phyloP scores from a whole-genome alignment of 2,329 filamentous ascomycete genomes.

The Aureobasidium sp. region DNA sequence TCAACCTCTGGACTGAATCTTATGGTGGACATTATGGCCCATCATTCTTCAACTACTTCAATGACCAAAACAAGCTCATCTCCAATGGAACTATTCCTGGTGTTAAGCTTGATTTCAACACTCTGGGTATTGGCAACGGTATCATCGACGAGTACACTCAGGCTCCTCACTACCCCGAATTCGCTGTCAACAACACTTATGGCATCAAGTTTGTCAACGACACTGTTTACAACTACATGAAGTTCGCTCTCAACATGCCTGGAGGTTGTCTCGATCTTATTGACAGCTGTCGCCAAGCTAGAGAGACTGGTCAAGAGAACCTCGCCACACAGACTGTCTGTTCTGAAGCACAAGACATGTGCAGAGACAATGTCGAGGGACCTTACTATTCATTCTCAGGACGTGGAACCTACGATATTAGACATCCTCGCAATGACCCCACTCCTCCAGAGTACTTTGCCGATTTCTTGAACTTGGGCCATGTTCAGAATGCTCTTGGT shows the following conservation, averaged over 20 bases:
- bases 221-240: conserved; percentile 53
- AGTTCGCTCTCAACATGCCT: conserved; percentile 45
- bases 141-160: conserved; percentile 51
- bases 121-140: conserved; percentile 50
- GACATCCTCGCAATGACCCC: conserved; percentile 49
- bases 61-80: conserved; percentile 51
- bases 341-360: conserved; percentile 48
- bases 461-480: conserved; percentile 57
- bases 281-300: conserved; percentile 44
- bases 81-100: conserved; percentile 29
- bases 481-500: conserved; percentile 54
- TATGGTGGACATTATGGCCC: conserved; percentile 46
- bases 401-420: conserved; percentile 56
- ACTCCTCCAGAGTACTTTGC: conserved; percentile 54
- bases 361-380: conserved; percentile 50
- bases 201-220: conserved; percentile 50
- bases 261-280: conserved; percentile 46
- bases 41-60: conserved; percentile 49
- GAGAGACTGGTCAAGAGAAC: conserved; percentile 27
- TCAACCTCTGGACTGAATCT: conserved; percentile 55
- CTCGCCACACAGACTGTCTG: conserved; percentile 41
- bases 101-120: conserved; percentile 40
- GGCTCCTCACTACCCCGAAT: conserved; percentile 43
- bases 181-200: conserved; percentile 50
- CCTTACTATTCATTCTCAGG: conserved; percentile 50